phyloP scores from a whole-genome alignment of 441 rosid genomes.

The Gossypium davidsonii region DNA sequence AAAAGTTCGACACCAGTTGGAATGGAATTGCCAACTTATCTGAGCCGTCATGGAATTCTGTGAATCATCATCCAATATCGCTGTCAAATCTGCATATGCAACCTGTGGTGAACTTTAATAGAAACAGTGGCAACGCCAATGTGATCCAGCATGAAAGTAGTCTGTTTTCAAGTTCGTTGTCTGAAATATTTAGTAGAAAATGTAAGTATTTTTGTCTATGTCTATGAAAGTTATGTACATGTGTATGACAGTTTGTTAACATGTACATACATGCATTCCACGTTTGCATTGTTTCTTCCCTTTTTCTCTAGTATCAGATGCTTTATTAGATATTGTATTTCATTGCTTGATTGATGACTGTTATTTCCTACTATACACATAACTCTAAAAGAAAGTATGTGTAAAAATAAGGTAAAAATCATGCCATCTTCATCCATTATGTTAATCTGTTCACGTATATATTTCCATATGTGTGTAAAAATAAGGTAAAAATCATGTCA shows the following conservation, averaged over 20 bases:
- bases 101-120: slow-evolving; percentile 28
- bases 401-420: too few species aligned
- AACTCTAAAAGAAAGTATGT: background rate
- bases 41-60: slow-evolving; percentile 33
- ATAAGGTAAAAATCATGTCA: too few species aligned
- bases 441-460: background rate
- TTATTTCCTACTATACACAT: background rate
- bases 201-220: slow-evolving; percentile 29
- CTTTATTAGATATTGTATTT: background rate
- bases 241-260: background rate
- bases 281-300: background rate
- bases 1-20: slow-evolving; percentile 27
- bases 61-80: slow-evolving; percentile 30
- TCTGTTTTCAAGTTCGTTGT: slow-evolving; percentile 65
- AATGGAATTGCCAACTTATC: slow-evolving; percentile 31
- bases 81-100: slow-evolving; percentile 32
- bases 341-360: background rate
- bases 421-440: background rate
- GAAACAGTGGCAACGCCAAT: slow-evolving; percentile 18
- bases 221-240: background rate
- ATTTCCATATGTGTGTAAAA: background rate
- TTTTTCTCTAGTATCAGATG: background rate
- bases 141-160: slow-evolving; percentile 59
- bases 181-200: slow-evolving; percentile 49
- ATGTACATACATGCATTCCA: background rate